Percentiles rank a stretch among this genome's conserved stretches.
Conservation (phyloP, 257 asterid species). For the Salvia rosmarinus region DNA sequence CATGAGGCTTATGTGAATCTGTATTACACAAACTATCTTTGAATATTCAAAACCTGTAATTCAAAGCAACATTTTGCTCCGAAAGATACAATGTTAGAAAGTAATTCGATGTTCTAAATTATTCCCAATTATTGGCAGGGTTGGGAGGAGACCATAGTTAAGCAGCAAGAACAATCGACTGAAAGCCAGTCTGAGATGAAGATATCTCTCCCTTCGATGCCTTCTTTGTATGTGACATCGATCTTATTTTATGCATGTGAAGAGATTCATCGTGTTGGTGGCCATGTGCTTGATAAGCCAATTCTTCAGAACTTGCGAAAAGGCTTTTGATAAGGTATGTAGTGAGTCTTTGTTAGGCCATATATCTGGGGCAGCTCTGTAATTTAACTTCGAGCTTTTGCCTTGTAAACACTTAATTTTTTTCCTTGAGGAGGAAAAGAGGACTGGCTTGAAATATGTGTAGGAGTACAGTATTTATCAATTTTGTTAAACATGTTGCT, state of each 20-base stretch:
- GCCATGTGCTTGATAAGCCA: conserved; percentile 86
- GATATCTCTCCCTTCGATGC: conserved; percentile 95
- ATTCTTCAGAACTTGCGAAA: conserved; percentile 83
- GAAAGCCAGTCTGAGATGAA: conserved; percentile 80
- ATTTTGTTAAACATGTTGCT: conserved; percentile 1
- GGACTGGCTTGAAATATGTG: conserved; percentile 10
- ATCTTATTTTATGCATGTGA: conserved; percentile 84
- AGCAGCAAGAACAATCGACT: conserved; percentile 76
- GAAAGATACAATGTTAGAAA: conserved; percentile 17
- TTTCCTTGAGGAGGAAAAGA: conserved; percentile 1
- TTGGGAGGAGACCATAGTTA: conserved; percentile 93
- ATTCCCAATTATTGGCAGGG: conserved; percentile 61
- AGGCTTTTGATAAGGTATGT: conserved; percentile 74
- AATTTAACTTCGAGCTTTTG: not conserved
- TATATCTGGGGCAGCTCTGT: conserved; percentile 24
- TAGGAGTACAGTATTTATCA: not conserved
- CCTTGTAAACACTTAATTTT: not conserved
- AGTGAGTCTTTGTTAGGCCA: conserved; percentile 21
- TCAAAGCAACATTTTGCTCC: not conserved
- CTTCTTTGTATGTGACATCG: conserved; percentile 80
- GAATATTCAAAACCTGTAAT: conserved; percentile 10
- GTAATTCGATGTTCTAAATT: conserved; percentile 32
- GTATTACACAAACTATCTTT: conserved; percentile 24
- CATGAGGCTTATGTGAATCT: conserved; percentile 10
- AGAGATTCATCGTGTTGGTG: conserved; percentile 96